Percentiles rank a stretch among this genome's conserved stretches.
Evolutionary conservation across 495 filamentous ascomycete species (phyloP).

Genomic region (Hyaloscypha variabilis): DNA sequence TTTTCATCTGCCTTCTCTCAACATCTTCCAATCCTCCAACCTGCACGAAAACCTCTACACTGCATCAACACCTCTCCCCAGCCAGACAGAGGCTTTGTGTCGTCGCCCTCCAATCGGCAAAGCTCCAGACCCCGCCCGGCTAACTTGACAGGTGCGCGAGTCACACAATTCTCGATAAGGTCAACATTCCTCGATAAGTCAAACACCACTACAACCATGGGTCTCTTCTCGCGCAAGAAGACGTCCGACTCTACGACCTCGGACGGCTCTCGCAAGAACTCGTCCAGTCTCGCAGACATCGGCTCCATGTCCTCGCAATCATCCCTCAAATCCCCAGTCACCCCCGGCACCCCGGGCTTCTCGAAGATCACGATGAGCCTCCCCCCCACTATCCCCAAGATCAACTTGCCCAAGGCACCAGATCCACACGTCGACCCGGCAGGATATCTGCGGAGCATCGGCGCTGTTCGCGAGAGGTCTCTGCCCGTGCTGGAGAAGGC

Average conservation of each 20-base stretch:
- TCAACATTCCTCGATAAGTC: conserved; percentile 6
- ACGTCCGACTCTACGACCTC: conserved; percentile 24
- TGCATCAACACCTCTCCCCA: neutral
- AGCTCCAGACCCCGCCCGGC: neutral
- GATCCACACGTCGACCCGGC: conserved; percentile 91
- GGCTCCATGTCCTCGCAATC: conserved; percentile 34
- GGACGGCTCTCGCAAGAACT: conserved; percentile 38
- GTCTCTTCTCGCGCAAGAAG: conserved; percentile 49
- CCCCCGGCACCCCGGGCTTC: conserved; percentile 40
- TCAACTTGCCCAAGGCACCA: conserved; percentile 81
- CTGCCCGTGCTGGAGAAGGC: conserved; percentile 76
- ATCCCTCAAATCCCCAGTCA: conserved; percentile 38
- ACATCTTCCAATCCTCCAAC: neutral
- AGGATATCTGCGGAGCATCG: conserved; percentile 88
- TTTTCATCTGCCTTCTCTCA: neutral
- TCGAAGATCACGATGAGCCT: conserved; percentile 34
- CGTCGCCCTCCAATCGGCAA: neutral
- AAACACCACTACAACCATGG: conserved; percentile 37
- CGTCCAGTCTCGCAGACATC: conserved; percentile 40
- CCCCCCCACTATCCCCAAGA: conserved; percentile 41
- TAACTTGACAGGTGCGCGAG: neutral
- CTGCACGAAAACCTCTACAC: no score
- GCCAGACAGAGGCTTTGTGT: neutral
- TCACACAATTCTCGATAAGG: neutral
- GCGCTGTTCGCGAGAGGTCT: conserved; percentile 82